A percentile compares a stretch with the other conserved stretches of the same genome.
These are phyloP conservation scores for Stephanodiscus minutulus DNA, from an alignment of 108 stramenopile species.

Conservation along the genomic window DNA sequence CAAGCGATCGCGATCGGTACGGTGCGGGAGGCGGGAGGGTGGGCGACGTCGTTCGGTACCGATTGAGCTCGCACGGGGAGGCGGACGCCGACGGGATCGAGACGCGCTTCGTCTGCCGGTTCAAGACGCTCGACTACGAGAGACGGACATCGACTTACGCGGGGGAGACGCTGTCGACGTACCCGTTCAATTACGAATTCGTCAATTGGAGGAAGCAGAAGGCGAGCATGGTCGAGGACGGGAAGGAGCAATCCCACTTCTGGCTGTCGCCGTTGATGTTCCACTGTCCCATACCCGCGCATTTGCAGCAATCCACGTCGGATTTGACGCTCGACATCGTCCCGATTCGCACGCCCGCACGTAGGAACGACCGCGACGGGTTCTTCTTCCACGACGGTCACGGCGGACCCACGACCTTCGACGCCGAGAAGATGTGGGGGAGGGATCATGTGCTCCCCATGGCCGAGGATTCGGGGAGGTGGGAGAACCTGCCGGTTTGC, in stretches of 20 bases:
- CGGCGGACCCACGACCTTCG: conserved; percentile 53
- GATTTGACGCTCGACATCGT: conserved; percentile 62
- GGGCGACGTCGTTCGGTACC: conserved; percentile 45
- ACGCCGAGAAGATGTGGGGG: conserved; percentile 69
- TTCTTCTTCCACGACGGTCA: conserved; percentile 54
- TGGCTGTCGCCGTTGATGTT: conserved; percentile 78
- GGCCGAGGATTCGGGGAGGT: conserved; percentile 42
- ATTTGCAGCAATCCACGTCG: conserved; percentile 1
- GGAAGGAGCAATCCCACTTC: conserved; percentile 66
- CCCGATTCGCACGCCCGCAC: conserved; percentile 67
- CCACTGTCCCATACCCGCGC: conserved; percentile 77
- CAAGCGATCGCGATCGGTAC: conserved; percentile 9
- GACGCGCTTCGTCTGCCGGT: conserved; percentile 87
- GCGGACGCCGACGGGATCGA: conserved; percentile 75
- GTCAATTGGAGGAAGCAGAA: conserved; percentile 58
- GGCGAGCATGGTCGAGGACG: conserved; percentile 55
- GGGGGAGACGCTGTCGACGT: conserved; percentile 59
- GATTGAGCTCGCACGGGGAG: conserved; percentile 70
- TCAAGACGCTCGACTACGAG: conserved; percentile 53
- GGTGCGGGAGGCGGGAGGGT: not conserved
- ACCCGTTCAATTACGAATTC: conserved; percentile 73
- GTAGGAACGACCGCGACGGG: conserved; percentile 53
- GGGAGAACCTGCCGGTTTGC: conserved; percentile 59
- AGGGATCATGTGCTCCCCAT: conserved; percentile 36
- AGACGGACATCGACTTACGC: conserved; percentile 30